These are phyloP conservation scores for Boletus rex-veris DNA, from an alignment of 768 basidiomycete species.

Conservation along the genomic window DNA sequence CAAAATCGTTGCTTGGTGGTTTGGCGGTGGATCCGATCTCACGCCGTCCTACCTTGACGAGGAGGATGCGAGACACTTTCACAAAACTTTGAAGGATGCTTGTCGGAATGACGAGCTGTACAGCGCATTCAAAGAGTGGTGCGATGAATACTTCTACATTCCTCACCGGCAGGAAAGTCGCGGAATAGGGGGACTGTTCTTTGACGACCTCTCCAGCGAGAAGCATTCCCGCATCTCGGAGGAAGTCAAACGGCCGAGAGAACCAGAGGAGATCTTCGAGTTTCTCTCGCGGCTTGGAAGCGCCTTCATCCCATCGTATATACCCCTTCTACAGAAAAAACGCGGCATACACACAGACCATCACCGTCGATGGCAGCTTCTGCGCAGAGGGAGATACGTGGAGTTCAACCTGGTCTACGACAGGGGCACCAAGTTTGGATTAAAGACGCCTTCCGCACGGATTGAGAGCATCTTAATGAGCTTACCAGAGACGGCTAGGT, in stretches of 20 bases:
- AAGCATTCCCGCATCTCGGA: constrained; percentile 58
- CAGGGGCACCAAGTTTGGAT: constrained; percentile 83
- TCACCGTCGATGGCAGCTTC: constrained; percentile 87
- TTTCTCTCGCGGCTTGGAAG: constrained; percentile 71
- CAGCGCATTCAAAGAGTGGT: constrained; percentile 87
- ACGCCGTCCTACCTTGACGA: constrained; percentile 92
- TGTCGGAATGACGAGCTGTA: constrained; percentile 75
- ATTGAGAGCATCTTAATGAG: constrained; percentile 92
- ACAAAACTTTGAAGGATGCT: constrained; percentile 67
- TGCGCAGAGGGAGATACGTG: constrained; percentile 89
- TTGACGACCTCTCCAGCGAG: constrained; percentile 81
- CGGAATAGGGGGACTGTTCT: constrained; percentile 94
- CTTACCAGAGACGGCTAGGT: constrained; percentile 79
- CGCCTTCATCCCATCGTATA: constrained; percentile 85
- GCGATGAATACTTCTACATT: constrained; percentile 96
- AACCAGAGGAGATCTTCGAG: constrained; percentile 68
- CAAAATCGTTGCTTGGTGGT: constrained; percentile 91
- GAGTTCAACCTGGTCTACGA: constrained; percentile 92
- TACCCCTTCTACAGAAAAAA: constrained; percentile 75
- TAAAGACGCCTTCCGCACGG: constrained; percentile 79
- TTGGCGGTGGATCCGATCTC: constrained; percentile 93
- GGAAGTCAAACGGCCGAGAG: constrained; percentile 47
- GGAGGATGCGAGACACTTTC: constrained; percentile 87
- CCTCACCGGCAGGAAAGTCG: constrained; percentile 82
- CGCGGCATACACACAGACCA: constrained; percentile 57